Evolutionary conservation across 805 yeast species (phyloP).

Genomic region (Candida taoyuanica): DNA sequence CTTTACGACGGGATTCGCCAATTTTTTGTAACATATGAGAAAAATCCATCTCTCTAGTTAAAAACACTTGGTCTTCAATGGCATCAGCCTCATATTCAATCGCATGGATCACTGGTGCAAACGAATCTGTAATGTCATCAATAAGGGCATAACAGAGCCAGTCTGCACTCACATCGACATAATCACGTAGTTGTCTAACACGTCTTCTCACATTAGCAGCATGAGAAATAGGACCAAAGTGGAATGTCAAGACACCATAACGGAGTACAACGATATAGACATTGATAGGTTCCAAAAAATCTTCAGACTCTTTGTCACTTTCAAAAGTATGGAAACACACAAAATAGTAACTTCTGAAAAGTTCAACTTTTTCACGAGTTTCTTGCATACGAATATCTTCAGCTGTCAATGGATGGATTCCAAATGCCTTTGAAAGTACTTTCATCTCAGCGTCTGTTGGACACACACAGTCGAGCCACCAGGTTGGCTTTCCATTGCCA

Average conservation of each 20-base stretch:
- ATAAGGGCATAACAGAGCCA: conserved; percentile 81
- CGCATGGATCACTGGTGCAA: conserved; percentile 74
- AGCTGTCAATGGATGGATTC: conserved; percentile 95
- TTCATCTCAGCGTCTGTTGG: conserved; percentile 96
- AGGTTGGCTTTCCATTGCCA: conserved; percentile 66
- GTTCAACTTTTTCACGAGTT: conserved; percentile 94
- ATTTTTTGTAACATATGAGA: conserved; percentile 73
- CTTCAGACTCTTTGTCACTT: conserved; percentile 75
- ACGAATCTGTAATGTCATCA: conserved; percentile 82
- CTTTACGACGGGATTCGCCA: conserved; percentile 85
- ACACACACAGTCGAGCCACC: conserved; percentile 96
- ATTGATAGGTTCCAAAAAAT: conserved; percentile 75
- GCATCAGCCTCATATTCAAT: conserved; percentile 80
- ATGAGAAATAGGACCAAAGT: conserved; percentile 91
- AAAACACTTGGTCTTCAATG: conserved; percentile 76
- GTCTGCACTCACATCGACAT: conserved; percentile 72
- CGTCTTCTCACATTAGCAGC: conserved; percentile 84
- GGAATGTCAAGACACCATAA: conserved; percentile 89
- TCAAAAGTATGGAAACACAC: conserved; percentile 97
- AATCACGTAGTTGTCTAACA: conserved; percentile 73
- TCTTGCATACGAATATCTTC: conserved; percentile 97
- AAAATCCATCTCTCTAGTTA: conserved; percentile 70
- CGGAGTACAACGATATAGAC: conserved; percentile 85
- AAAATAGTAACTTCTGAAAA: conserved; percentile 85
- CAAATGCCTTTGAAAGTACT: conserved; percentile 86